Conservation (phyloP, 495 filamentous ascomycete species). For the Penicillium coprophilum region DNA sequence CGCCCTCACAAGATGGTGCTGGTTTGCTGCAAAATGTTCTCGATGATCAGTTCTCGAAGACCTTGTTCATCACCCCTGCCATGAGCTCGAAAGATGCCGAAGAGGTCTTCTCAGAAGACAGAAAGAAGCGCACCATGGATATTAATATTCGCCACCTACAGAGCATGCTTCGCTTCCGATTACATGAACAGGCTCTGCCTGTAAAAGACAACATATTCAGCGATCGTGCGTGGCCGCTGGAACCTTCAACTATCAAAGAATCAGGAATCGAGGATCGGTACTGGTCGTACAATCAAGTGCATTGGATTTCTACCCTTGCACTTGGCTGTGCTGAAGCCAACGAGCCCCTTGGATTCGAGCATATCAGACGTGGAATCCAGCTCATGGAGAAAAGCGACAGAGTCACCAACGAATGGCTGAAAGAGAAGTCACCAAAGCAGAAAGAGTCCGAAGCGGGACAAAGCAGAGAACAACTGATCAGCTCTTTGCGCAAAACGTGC, state of each 20-base stretch:
- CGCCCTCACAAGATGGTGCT: constrained; percentile 43
- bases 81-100: constrained; percentile 36
- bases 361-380: constrained; percentile 40
- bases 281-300: constrained; percentile 60
- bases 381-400: constrained; percentile 40
- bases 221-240: constrained; percentile 38
- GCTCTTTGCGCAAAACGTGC: constrained; percentile 52
- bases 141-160: constrained; percentile 72
- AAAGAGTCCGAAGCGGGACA: constrained; percentile 27
- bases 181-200: constrained; percentile 35
- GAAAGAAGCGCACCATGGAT: constrained; percentile 51
- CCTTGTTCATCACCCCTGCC: constrained; percentile 53
- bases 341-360: constrained; percentile 40
- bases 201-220: constrained; percentile 38
- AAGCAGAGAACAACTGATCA: constrained; percentile 37
- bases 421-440: constrained; percentile 33
- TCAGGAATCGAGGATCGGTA: constrained; percentile 53
- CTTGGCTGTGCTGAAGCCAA: constrained; percentile 53
- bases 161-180: constrained; percentile 57
- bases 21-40: constrained; percentile 48
- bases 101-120: constrained; percentile 42
- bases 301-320: constrained; percentile 60
- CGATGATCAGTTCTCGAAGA: constrained; percentile 48
- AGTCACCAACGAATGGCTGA: constrained; percentile 40
- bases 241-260: constrained; percentile 34